These are phyloP conservation scores for Globisporangium lucens DNA, from an alignment of 352 stramenopile species.

Conservation along the genomic window DNA sequence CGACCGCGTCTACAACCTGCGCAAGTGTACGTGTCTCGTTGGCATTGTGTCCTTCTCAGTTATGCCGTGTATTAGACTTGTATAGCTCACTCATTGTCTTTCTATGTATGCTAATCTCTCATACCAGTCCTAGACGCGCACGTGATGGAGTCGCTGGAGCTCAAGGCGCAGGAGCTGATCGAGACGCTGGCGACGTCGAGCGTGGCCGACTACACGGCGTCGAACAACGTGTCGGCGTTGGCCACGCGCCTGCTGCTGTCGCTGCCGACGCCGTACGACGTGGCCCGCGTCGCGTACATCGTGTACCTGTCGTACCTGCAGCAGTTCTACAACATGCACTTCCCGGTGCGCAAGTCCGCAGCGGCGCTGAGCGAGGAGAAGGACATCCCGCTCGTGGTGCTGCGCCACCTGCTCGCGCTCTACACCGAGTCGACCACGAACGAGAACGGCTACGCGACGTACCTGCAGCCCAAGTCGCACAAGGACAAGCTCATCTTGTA, in stretches of 20 bases:
- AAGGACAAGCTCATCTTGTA: slow-evolving; percentile 83
- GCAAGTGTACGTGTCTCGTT: slow-evolving; percentile 54
- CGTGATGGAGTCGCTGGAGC: slow-evolving; percentile 73
- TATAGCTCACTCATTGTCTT: background rate
- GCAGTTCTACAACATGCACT: slow-evolving; percentile 58
- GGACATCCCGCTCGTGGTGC: slow-evolving; percentile 65
- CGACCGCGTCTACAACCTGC: slow-evolving; percentile 75
- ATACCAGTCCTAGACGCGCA: slow-evolving; percentile 51
- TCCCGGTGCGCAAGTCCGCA: slow-evolving; percentile 62
- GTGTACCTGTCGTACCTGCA: slow-evolving; percentile 76
- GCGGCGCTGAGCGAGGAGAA: slow-evolving; percentile 74
- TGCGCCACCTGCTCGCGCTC: slow-evolving; percentile 64
- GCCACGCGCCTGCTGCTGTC: slow-evolving; percentile 66
- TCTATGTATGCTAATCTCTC: background rate
- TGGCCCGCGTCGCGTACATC: slow-evolving; percentile 62
- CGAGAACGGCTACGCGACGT: slow-evolving; percentile 53
- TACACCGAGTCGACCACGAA: slow-evolving; percentile 64
- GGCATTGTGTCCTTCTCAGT: background rate
- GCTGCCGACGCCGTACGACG: slow-evolving; percentile 63
- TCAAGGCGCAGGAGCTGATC: slow-evolving; percentile 76
- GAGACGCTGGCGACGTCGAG: slow-evolving; percentile 52
- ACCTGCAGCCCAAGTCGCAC: slow-evolving; percentile 70
- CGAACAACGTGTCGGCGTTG: slow-evolving; percentile 42
- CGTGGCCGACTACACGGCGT: slow-evolving; percentile 50
- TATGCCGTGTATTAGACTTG: background rate